phyloP scores from a whole-genome alignment of 768 basidiomycete genomes.

The Lyophyllum semitale region DNA sequence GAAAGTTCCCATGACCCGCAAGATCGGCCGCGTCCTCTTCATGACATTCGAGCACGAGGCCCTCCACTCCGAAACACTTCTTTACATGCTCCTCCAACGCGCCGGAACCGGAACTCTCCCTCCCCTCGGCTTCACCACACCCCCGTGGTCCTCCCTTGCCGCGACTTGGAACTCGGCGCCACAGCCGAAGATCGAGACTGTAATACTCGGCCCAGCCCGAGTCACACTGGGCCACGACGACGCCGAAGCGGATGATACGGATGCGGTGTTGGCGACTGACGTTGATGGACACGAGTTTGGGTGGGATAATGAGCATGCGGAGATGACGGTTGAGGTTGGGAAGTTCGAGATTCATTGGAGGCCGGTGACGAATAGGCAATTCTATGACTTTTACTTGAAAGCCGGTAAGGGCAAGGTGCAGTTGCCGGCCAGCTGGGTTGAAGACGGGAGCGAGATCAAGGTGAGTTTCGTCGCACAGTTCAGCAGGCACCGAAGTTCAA shows the following conservation, averaged over 20 bases:
- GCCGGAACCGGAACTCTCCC: slow-evolving; percentile 78
- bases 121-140: slow-evolving; percentile 72
- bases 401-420: slow-evolving; percentile 45
- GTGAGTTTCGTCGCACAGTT: slow-evolving; percentile 32
- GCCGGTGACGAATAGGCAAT: slow-evolving; percentile 89
- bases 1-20: slow-evolving; percentile 57
- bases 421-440: slow-evolving; percentile 77
- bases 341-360: slow-evolving; percentile 81
- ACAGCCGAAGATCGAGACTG: slow-evolving; percentile 40
- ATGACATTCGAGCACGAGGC: slow-evolving; percentile 94
- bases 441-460: slow-evolving; percentile 47
- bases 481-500: too few relatives aligned
- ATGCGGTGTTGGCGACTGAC: slow-evolving; percentile 31
- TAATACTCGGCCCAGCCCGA: slow-evolving; percentile 58
- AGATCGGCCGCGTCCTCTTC: slow-evolving; percentile 77
- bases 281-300: slow-evolving; percentile 72
- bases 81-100: slow-evolving; percentile 92
- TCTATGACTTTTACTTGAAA: slow-evolving; percentile 61
- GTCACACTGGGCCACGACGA: slow-evolving; percentile 85
- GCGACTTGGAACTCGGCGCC: slow-evolving; percentile 52
- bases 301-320: slow-evolving; percentile 94
- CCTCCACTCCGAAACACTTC: slow-evolving; percentile 86
- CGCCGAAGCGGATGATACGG: slow-evolving; percentile 64
- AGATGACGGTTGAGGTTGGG: slow-evolving; percentile 56
- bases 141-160: slow-evolving; percentile 65